Base-by-base conservation (phyloP, 495 filamentous ascomycete species). In the Cetradonia linearis region DNA sequence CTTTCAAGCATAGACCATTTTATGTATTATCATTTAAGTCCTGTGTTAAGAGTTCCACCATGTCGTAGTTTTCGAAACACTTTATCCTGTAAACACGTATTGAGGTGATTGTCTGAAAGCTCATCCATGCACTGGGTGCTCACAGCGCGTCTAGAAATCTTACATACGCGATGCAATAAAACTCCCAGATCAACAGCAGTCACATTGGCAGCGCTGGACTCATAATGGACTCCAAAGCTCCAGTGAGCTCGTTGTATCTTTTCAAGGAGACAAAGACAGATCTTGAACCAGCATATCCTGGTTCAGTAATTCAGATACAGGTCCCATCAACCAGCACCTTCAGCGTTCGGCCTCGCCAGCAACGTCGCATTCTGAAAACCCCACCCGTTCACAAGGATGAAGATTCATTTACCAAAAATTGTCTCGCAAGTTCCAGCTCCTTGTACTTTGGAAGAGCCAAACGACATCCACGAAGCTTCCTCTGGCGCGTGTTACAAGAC, bases 191-290 rank as follows among this genome's bases (percentile, higher is more conserved):
- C 23, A 48, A 27, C n/a, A 50, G 30, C 28, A 49, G 42, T 44
- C 36, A 14, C 27, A 16, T 18, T 56, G 36, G 49, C 49, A 31
- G 38, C 49, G 23, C 28, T 30, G 25, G 28, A 1, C n/a, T 14
- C 31, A 16, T 28, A 55, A 61, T 61, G 59, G 59, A 61, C 13
- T 14, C 18, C n/a, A 40, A 48, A 44, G 48, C 62, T 47, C 64
- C 66, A 54, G 38, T 57, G 33, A 46, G 55, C 38, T 58, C 59
- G 7, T 34, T 68, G 16, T 52, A 27, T 52, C 25, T 90, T 65
- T 92, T 88, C 77, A 91, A 90, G 71, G 91, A 96, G 75, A 87
- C 88, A 67, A 83, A 89, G 67, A 73, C 95, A 62, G 86, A 89
- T 63, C 78, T 93, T 57, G 86, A 92, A 69, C 85, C 89, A 30